Evolutionary conservation across 1,284 basidiomycete genomes (phyloP).

Genomic region (Anthracocystis panici-leucophaei): DNA sequence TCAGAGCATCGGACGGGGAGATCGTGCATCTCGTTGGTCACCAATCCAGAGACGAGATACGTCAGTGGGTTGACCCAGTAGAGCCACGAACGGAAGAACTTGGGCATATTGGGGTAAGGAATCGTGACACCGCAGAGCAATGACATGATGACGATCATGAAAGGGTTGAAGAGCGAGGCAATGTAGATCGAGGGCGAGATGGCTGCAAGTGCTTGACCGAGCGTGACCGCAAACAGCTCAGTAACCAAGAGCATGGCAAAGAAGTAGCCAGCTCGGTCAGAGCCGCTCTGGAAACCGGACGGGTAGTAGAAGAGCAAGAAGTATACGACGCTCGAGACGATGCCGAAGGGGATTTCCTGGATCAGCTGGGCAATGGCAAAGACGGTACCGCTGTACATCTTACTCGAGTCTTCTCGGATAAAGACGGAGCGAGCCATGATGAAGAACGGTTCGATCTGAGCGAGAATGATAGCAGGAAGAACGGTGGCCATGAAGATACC

Average conservation of each 20-base stretch:
- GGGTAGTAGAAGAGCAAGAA: slow-evolving; percentile 46
- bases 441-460: slow-evolving; percentile 42
- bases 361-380: slow-evolving; percentile 38
- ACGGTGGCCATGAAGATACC: slow-evolving; percentile 45
- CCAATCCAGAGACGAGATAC: slow-evolving; percentile 71
- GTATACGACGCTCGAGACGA: slow-evolving; percentile 30
- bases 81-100: slow-evolving; percentile 27
- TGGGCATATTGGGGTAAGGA: slow-evolving; percentile 70
- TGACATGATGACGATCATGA: slow-evolving; percentile 74
- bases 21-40: slow-evolving; percentile 83
- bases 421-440: slow-evolving; percentile 32
- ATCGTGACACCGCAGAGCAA: slow-evolving; percentile 77
- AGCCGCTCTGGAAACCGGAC: slow-evolving; percentile 23
- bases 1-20: slow-evolving; percentile 77
- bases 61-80: slow-evolving; percentile 34
- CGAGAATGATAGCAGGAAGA: slow-evolving; percentile 38
- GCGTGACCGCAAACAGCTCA: slow-evolving; percentile 79
- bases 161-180: slow-evolving; percentile 77
- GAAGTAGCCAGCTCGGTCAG: slow-evolving; percentile 39
- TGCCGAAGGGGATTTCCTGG: slow-evolving; percentile 39
- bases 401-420: slow-evolving; percentile 41
- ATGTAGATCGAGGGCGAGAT: slow-evolving; percentile 76
- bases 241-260: slow-evolving; percentile 32
- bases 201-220: slow-evolving; percentile 80
- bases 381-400: slow-evolving; percentile 38